These are phyloP conservation scores for Elsinoe arachidis DNA, from an alignment of 2,329 filamentous ascomycete genomes.

Conservation along the genomic window DNA sequence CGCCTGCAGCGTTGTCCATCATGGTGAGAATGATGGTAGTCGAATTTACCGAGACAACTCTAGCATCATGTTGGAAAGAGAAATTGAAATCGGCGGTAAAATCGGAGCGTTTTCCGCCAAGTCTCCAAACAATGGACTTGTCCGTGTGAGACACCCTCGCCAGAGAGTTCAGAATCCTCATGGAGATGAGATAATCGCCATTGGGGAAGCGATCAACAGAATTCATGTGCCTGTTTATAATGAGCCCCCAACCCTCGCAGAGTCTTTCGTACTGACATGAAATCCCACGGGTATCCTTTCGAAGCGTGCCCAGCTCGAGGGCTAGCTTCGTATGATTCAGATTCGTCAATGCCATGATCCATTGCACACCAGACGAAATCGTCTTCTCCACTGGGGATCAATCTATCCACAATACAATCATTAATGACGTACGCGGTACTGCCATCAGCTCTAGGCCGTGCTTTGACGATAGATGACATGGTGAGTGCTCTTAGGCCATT, in stretches of 20 bases:
- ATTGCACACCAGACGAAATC: constrained; percentile 29
- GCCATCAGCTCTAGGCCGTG: constrained; percentile 21
- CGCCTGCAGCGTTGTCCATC: constrained; percentile 12
- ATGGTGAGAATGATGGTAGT: constrained; percentile 10
- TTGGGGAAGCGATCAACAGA: constrained; percentile 30
- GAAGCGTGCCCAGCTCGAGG: constrained; percentile 13
- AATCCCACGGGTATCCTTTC: background rate
- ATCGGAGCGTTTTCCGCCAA: constrained; percentile 26
- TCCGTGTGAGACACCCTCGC: constrained; percentile 30
- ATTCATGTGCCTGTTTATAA: constrained; percentile 32
- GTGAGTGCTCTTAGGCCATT: constrained; percentile 26
- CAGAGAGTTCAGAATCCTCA: constrained; percentile 31
- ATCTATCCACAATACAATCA: constrained; percentile 29
- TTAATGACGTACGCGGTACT: constrained; percentile 24
- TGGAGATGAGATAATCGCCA: constrained; percentile 33
- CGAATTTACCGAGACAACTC: constrained; percentile 18
- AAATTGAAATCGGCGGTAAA: constrained; percentile 28
- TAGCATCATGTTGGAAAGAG: constrained; percentile 31
- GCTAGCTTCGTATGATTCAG: constrained; percentile 33
- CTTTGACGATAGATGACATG: constrained; percentile 5
- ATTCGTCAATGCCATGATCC: constrained; percentile 21
- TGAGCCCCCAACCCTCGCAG: too few relatives aligned
- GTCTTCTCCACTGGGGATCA: constrained; percentile 26
- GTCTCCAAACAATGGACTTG: constrained; percentile 31
- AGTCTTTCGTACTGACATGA: constrained; percentile 3